phyloP scores from a whole-genome alignment of 2,329 filamentous ascomycete genomes.

The Penicillium hesseltinei region DNA sequence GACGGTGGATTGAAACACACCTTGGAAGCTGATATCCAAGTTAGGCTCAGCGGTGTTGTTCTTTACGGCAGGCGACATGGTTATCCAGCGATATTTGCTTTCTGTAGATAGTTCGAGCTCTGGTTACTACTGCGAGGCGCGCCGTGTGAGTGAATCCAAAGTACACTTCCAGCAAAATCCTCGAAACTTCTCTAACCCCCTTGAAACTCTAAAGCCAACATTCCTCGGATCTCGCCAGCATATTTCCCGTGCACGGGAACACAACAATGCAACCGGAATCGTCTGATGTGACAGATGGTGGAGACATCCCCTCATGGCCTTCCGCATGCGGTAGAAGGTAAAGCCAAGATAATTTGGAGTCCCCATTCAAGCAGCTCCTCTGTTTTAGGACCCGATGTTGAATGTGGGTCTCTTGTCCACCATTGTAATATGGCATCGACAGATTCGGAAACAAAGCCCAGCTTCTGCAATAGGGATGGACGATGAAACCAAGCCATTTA shows the following conservation, averaged over 20 bases:
- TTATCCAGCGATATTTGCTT: background rate
- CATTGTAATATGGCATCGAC: background rate
- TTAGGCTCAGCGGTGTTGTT: constrained; percentile 38
- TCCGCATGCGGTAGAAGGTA: constrained; percentile 18
- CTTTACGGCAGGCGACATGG: constrained; percentile 25
- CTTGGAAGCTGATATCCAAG: constrained; percentile 29
- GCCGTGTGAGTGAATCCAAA: constrained; percentile 5
- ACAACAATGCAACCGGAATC: constrained; percentile 14
- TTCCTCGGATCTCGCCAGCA: constrained; percentile 3
- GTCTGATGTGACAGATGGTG: constrained; percentile 7
- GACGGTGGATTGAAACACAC: background rate
- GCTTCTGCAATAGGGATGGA: background rate
- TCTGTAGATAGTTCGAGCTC: background rate
- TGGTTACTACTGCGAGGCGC: background rate
- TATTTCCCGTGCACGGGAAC: background rate
- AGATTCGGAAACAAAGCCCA: constrained; percentile 1
- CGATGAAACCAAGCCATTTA: background rate
- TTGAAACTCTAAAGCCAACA: background rate
- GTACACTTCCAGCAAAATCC: background rate
- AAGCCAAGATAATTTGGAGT: background rate
- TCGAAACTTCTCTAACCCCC: background rate
- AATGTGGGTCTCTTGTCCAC: background rate
- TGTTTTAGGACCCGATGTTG: background rate
- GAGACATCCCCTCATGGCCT: background rate
- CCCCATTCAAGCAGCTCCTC: background rate